phyloP scores from a whole-genome alignment of 2,329 filamentous ascomycete genomes.

The Dryadomyces quercus-mongolicae region DNA sequence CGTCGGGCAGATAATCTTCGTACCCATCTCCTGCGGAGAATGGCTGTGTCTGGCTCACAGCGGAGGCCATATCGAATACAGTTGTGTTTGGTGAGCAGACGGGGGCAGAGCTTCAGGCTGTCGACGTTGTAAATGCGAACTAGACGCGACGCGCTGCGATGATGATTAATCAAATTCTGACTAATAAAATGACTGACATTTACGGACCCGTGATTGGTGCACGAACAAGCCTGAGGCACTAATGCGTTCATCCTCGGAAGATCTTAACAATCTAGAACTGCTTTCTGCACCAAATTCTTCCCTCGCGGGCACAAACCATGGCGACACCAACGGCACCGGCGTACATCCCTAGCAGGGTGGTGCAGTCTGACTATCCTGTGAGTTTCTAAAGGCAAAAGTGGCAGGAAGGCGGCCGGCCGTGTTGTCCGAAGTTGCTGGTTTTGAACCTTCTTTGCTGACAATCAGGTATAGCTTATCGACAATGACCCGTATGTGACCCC shows the following conservation, averaged over 20 bases:
- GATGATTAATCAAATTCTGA: constrained; percentile 2
- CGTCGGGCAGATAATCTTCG: constrained; percentile 62
- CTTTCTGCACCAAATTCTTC: constrained; percentile 4
- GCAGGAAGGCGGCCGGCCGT: constrained; percentile 2
- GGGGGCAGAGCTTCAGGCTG: no score
- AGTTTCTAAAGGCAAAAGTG: constrained; percentile 24
- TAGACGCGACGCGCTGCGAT: background rate
- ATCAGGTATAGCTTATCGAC: constrained; percentile 72
- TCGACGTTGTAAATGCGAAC: background rate
- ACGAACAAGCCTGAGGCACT: constrained; percentile 10
- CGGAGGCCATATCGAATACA: constrained; percentile 3
- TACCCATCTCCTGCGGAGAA: constrained; percentile 39
- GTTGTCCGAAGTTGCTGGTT: background rate
- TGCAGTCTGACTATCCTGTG: constrained; percentile 80
- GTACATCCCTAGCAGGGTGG: constrained; percentile 64
- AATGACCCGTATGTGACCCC: constrained; percentile 72
- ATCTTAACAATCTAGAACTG: constrained; percentile 4
- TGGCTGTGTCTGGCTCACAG: background rate
- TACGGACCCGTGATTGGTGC: constrained; percentile 8
- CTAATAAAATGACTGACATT: constrained; percentile 11
- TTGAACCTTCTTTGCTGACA: constrained; percentile 9
- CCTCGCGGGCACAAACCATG: constrained; percentile 19
- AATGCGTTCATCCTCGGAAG: constrained; percentile 3
- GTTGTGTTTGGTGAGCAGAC: background rate
- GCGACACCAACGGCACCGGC: constrained; percentile 25